Conservation (phyloP, 2,329 filamentous ascomycete genomes). For the Immersiporthe knoxdaviesiana region DNA sequence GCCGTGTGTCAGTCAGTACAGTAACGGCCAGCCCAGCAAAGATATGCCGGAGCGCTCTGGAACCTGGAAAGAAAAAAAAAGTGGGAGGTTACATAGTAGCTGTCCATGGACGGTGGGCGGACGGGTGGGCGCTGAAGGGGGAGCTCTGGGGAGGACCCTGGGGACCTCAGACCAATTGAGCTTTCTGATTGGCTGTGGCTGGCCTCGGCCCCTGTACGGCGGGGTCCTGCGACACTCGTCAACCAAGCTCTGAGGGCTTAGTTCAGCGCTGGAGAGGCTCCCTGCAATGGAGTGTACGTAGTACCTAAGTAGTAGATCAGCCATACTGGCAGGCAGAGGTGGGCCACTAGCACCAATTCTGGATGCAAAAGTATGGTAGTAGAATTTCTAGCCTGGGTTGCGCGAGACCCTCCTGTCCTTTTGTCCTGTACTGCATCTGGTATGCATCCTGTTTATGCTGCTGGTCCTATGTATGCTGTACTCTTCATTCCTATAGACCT, state of each 20-base stretch:
- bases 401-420: background rate
- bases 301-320: no score
- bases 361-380: background rate
- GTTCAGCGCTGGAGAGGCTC: background rate
- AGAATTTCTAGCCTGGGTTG: background rate
- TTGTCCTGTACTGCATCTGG: background rate
- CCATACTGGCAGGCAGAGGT: no score
- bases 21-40: conserved; percentile 19
- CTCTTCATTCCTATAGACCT: no score
- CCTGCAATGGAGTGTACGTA: background rate
- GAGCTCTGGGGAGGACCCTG: conserved; percentile 22
- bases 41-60: conserved; percentile 18
- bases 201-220: conserved; percentile 8
- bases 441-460: no score
- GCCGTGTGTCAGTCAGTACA: conserved; percentile 8
- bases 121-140: background rate
- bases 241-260: background rate
- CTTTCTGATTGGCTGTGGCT: conserved; percentile 24
- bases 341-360: background rate
- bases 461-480: no score
- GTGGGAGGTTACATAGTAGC: conserved; percentile 24
- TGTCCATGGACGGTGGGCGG: conserved; percentile 4
- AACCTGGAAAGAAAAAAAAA: conserved; percentile 14
- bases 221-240: conserved; percentile 13
- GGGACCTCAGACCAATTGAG: conserved; percentile 17